Base-by-base conservation (phyloP, 2,329 filamentous ascomycete species). In the Colletotrichum sp. region DNA sequence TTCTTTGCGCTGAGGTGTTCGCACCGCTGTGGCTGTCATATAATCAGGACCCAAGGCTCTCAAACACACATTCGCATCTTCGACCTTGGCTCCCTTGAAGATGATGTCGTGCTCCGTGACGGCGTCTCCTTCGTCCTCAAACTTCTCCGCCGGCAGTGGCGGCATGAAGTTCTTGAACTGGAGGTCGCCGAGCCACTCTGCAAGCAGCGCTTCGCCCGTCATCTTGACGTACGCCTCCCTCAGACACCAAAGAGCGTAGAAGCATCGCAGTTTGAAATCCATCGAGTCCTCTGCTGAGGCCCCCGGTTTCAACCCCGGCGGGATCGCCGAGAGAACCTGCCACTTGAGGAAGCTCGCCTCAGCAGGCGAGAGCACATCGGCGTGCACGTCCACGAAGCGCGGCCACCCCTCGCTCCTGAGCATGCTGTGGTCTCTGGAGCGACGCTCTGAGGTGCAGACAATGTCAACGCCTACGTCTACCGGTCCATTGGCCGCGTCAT, bases 191-290 rank as follows among this genome's bases (percentile, higher is more conserved):
- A 96, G 87, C 95, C 95, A 96, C 6, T 88, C 87, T 0, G 95
- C 95, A 10, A 96, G 87, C 74, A 96, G 87, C 1, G 94, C 95
- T 80, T 96, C 94, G 30, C 95, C 95, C 34, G 94, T 94, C 86
- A 96, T 92, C 89, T 96, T 96, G 84, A 96, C 92, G 82, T 95
- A 96, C 1, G 94, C 93, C 85, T 96, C 95, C 79, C 95, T 92
- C 83, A 95, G 89, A 82, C 93, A 95, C 93, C 94, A 96, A 75
- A 94, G 91, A 1, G 94, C 90, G 82, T 96, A 96, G 82, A 96
- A 96, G 69, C 90, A 88, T 7, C 94, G 88, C 32, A 96, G 86
- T 81, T 92, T 93, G 26, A 86, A 88, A 76, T 94, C 92, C 21
- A 90, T 85, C n/a, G 91, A 80, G 24, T 82, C 81, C 13, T 85